These are phyloP conservation scores for Quercus cerris DNA, from an alignment of 306 rosid species.

Conservation along the genomic window DNA sequence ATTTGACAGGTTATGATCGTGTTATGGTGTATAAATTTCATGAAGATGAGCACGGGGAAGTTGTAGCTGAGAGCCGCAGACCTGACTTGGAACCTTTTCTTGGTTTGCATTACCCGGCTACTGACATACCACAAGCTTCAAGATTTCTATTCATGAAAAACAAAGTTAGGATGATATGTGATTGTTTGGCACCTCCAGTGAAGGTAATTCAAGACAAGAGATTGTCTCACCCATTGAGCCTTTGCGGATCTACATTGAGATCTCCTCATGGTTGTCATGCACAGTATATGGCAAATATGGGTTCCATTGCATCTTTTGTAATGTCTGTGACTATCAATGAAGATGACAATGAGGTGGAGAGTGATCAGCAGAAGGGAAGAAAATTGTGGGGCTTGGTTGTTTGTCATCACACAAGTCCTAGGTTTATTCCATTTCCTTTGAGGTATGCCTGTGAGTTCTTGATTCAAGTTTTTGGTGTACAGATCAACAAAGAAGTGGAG, in stretches of 20 bases:
- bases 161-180: conserved; percentile 45
- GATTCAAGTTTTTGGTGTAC: conserved; percentile 46
- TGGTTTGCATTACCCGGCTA: conserved; percentile 46
- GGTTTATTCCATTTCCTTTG: conserved; percentile 44
- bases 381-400: conserved; percentile 46
- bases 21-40: conserved; percentile 48
- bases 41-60: conserved; percentile 52
- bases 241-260: conserved; percentile 41
- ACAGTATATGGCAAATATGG: conserved; percentile 45
- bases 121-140: conserved; percentile 49
- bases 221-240: conserved; percentile 37
- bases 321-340: conserved; percentile 41
- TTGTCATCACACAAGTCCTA: conserved; percentile 47
- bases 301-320: conserved; percentile 40
- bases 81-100: conserved; percentile 42
- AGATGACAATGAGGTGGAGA: conserved; percentile 25
- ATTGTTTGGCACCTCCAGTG: conserved; percentile 45
- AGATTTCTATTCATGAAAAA: conserved; percentile 44
- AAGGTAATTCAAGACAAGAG: conserved; percentile 36
- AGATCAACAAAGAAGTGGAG: conserved; percentile 42
- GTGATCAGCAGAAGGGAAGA: conserved; percentile 36
- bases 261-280: conserved; percentile 45
- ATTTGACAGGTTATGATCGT: conserved; percentile 43
- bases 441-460: conserved; percentile 50
- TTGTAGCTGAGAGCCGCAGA: conserved; percentile 31